phyloP scores from a whole-genome alignment of 2,329 filamentous ascomycete genomes.

The Colletotrichum echinochloae region DNA sequence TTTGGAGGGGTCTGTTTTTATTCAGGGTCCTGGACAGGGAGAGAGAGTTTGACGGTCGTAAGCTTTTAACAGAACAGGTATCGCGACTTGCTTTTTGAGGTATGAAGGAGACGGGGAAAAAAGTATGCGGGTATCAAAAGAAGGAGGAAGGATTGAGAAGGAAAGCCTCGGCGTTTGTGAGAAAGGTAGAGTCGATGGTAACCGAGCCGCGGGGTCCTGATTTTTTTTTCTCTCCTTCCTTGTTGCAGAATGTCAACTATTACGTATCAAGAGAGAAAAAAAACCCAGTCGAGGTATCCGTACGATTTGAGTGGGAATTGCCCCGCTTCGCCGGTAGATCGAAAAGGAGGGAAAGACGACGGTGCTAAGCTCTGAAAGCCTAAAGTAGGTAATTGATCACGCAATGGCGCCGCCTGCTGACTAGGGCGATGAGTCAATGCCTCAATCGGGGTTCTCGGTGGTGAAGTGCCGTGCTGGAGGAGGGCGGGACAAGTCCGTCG shows the following conservation, averaged over 20 bases:
- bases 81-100: background rate
- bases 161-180: constrained; percentile 7
- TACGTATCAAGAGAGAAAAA: constrained; percentile 26
- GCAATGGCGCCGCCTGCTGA: constrained; percentile 40
- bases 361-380: constrained; percentile 32
- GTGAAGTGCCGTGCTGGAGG: background rate
- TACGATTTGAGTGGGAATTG: constrained; percentile 33
- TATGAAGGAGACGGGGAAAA: background rate
- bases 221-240: constrained; percentile 14
- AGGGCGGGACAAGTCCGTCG: constrained; percentile 3
- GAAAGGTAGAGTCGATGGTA: constrained; percentile 33
- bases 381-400: constrained; percentile 38
- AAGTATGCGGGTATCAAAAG: constrained; percentile 3
- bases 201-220: constrained; percentile 33
- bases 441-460: constrained; percentile 12
- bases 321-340: constrained; percentile 24
- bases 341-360: constrained; percentile 14
- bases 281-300: constrained; percentile 22
- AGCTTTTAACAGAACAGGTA: background rate
- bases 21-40: constrained; percentile 2
- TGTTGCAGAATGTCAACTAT: constrained; percentile 12
- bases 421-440: constrained; percentile 39
- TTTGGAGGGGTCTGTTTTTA: background rate
- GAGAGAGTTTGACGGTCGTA: background rate
- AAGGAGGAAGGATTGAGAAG: constrained; percentile 8